Evolutionary conservation across 345 rosid species (phyloP).

Genomic region (Euphorbia pulcherrima): DNA sequence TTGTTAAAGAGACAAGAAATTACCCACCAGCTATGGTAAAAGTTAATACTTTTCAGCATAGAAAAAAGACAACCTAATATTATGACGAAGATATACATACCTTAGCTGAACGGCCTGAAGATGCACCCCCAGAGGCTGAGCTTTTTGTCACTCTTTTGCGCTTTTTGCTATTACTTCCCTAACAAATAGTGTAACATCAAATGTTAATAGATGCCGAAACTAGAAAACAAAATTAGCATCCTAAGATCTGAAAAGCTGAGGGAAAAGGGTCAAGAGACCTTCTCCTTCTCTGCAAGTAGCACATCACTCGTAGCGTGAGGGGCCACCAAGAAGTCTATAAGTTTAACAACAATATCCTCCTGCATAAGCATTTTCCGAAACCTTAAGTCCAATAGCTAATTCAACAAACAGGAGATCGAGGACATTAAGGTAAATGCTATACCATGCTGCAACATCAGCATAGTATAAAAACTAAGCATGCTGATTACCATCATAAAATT

Average conservation of each 20-base stretch:
- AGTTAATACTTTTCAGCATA: not conserved
- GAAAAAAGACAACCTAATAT: not conserved
- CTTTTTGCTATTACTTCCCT: constrained; percentile 65
- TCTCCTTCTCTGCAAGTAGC: constrained; percentile 67
- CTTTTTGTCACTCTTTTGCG: constrained; percentile 60
- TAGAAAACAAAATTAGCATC: not conserved
- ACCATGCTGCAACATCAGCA: not conserved
- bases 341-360: constrained; percentile 73
- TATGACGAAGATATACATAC: constrained; percentile 30
- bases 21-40: not conserved
- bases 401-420: not conserved
- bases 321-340: constrained; percentile 74
- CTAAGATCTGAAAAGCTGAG: not conserved
- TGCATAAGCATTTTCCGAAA: constrained; percentile 28
- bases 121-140: constrained; percentile 43
- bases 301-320: constrained; percentile 68
- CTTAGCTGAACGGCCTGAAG: constrained; percentile 58
- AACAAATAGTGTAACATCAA: constrained; percentile 13
- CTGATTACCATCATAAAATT: not conserved
- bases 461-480: not conserved
- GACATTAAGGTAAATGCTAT: not conserved
- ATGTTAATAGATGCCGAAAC: not conserved
- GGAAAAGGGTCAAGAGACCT: constrained; percentile 32
- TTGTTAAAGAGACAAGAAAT: not conserved
- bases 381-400: constrained; percentile 4